phyloP scores from a whole-genome alignment of 345 rosid species.

The Corymbia maculata region DNA sequence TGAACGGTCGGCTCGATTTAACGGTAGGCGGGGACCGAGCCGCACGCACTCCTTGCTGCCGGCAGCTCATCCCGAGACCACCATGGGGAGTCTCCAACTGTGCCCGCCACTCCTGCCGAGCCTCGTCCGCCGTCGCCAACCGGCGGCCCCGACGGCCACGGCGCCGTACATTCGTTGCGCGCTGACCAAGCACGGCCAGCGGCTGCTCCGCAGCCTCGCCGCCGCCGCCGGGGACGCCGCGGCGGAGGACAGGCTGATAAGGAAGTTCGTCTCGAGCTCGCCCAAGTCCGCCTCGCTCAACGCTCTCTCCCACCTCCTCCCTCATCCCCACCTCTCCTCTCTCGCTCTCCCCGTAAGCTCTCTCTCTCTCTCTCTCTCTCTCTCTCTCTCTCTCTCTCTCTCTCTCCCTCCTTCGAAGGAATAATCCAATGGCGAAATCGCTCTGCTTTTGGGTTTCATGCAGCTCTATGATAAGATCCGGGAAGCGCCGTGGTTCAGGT shows the following conservation, averaged over 20 bases:
- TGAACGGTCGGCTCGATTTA: neutral
- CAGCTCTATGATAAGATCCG: slow-evolving; percentile 54
- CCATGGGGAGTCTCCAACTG: neutral
- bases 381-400: neutral
- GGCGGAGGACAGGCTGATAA: slow-evolving; percentile 40
- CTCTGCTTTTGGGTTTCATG: neutral
- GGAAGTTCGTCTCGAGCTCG: slow-evolving; percentile 65
- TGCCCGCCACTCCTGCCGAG: neutral
- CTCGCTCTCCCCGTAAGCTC: slow-evolving; percentile 57
- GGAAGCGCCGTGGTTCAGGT: slow-evolving; percentile 67
- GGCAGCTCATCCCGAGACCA: neutral
- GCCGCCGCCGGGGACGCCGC: slow-evolving; percentile 30
- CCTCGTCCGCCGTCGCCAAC: slow-evolving; percentile 1
- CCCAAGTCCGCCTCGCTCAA: slow-evolving; percentile 62
- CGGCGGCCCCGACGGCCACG: neutral
- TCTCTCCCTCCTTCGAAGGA: neutral
- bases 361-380: neutral
- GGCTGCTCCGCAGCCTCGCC: slow-evolving; percentile 40
- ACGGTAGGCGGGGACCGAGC: neutral
- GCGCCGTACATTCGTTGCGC: slow-evolving; percentile 2
- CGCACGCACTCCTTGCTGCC: neutral
- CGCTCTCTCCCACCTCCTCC: slow-evolving; percentile 71
- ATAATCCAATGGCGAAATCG: neutral
- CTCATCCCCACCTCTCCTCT: slow-evolving; percentile 40
- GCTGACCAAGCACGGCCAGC: slow-evolving; percentile 45